These are phyloP conservation scores for Cercis canadensis DNA, from an alignment of 306 rosid genomes.

Conservation along the genomic window DNA sequence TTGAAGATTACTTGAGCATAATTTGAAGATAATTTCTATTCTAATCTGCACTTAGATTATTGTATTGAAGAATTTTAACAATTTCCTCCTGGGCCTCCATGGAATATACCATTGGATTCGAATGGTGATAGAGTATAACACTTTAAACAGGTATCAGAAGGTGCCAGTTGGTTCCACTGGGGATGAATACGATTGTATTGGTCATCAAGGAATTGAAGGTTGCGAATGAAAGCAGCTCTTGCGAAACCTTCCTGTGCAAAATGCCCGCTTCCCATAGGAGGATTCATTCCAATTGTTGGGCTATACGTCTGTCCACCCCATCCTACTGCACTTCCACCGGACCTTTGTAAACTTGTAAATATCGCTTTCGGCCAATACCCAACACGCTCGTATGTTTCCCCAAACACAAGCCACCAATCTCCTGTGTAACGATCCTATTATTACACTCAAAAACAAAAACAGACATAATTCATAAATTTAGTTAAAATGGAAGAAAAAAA, in stretches of 20 bases:
- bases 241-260: background rate
- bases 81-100: background rate
- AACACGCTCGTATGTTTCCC: background rate
- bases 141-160: background rate
- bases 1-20: no score
- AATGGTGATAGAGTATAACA: background rate
- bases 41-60: no score
- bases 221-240: background rate
- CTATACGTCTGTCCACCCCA: background rate
- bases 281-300: background rate
- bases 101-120: background rate
- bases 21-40: no score
- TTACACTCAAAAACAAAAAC: background rate
- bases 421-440: background rate
- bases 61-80: background rate
- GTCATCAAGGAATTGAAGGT: constrained; percentile 1
- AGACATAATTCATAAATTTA: no score
- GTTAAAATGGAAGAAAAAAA: no score
- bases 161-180: background rate
- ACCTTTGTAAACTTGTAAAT: background rate
- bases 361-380: constrained; percentile 33
- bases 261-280: constrained; percentile 33
- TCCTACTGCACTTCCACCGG: background rate
- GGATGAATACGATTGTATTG: background rate
- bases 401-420: constrained; percentile 14